phyloP scores from a whole-genome alignment of 75 land plant genomes.

The Larix kaempferi region DNA sequence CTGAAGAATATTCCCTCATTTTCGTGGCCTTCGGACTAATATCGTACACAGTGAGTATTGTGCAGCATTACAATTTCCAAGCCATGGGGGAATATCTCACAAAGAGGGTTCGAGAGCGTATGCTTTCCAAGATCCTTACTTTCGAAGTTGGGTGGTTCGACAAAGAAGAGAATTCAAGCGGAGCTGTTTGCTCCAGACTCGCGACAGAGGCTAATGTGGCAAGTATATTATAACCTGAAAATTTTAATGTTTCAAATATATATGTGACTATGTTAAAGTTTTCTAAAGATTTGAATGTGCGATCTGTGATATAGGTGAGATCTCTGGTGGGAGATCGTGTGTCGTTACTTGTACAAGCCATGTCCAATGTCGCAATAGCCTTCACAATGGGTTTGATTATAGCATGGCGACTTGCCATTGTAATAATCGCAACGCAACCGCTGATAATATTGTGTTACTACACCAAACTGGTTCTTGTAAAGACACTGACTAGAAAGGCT shows the following conservation, averaged over 20 bases:
- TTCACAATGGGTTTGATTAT: slow-evolving; percentile 16
- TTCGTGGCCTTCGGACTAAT: slow-evolving; percentile 40
- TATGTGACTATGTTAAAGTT: not conserved
- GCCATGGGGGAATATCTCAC: slow-evolving; percentile 76
- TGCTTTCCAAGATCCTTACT: slow-evolving; percentile 69
- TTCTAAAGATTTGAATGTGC: not conserved
- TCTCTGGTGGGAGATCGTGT: slow-evolving; percentile 28
- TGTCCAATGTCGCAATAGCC: slow-evolving; percentile 16
- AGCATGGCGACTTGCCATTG: slow-evolving; percentile 38
- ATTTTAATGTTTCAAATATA: too few relatives aligned
- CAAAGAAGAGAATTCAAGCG: slow-evolving; percentile 64
- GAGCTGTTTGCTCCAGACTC: slow-evolving; percentile 73
- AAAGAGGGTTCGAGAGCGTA: slow-evolving; percentile 66
- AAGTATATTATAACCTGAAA: not conserved
- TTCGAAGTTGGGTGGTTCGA: slow-evolving; percentile 92
- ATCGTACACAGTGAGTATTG: slow-evolving; percentile 40
- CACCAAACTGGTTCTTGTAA: slow-evolving; percentile 44
- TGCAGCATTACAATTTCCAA: slow-evolving; percentile 71
- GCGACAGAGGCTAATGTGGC: slow-evolving; percentile 86
- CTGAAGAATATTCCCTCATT: slow-evolving; percentile 31
- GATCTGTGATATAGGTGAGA: slow-evolving; percentile 10
- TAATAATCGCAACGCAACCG: slow-evolving; percentile 72
- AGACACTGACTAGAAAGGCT: slow-evolving; percentile 42
- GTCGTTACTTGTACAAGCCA: slow-evolving; percentile 25
- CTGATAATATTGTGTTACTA: slow-evolving; percentile 63